Evolutionary conservation across 179 eudicot species (phyloP), one percentile per base, ranked within the genome.

Genomic region (Gypsophila paniculata): DNA sequence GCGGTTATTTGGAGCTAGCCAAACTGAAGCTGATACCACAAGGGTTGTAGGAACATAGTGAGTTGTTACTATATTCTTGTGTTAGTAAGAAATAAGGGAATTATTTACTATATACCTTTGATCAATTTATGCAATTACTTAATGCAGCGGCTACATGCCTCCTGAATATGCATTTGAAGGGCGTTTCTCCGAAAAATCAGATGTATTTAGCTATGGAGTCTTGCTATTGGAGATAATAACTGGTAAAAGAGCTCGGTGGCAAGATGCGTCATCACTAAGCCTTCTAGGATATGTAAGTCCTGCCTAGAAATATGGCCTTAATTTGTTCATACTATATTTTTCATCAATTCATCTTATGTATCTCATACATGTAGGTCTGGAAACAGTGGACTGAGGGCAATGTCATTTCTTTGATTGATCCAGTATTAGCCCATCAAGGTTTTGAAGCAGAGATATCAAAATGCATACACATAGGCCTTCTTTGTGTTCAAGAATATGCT

Each of bases 151-250:
- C 8, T 80, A 82, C 55, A 85, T 87, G 87, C 74, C 89, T 52
- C 88, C 85, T 0, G 86, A 85, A 62, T 85, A 87, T 76, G 89
- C 86, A 71, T 79, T 84, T 72, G 69, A 72, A n/a, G 89, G 89
- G 12, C 64, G 48, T 4, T 85, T 85, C 54, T 87, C 87, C 0
- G 83, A 80, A 61, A 87, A 87, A 61, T 87, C 89, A 22, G 87
- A 87, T 65, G 82, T 87, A 5, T 83, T 65, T 65, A 82, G 86
- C 69, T 61, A 13, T 73, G 89, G 89, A 8, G 86, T 85, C 4
- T 15, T 87, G 39, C 46, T 86, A 7, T 22, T 85, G 34, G 89
- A 86, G 77, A 82, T 87, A 58, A 54, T 84, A 48, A 84, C 81
- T 23, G 84, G 89, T 18, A 70, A 74, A 76, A 72, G 51, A 66